phyloP scores from a whole-genome alignment of 371 early-diverging fungal genomes.

The Rhizopus sp. region DNA sequence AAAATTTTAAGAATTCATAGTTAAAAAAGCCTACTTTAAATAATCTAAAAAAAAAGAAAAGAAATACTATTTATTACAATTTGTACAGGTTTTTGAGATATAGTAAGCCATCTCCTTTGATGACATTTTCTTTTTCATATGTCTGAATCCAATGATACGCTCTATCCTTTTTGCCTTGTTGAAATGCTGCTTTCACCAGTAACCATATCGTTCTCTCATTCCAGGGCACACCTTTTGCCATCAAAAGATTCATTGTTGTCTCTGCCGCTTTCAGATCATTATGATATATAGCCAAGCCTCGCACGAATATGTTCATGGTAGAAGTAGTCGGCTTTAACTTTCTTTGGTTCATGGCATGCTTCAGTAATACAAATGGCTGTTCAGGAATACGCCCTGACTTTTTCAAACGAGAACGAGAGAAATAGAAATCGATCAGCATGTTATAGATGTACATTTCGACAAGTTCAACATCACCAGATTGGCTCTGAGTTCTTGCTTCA shows the following conservation, averaged over 20 bases:
- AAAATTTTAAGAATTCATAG: too few species aligned
- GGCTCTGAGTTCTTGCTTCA: slow-evolving; percentile 4
- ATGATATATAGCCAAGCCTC: slow-evolving; percentile 36
- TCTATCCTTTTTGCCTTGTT: slow-evolving; percentile 13
- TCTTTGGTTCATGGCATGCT: slow-evolving; percentile 25
- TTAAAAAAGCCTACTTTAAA: too few species aligned
- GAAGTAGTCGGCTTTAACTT: slow-evolving; percentile 23
- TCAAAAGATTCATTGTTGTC: slow-evolving; percentile 25
- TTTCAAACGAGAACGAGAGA: slow-evolving; percentile 30
- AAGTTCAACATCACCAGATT: slow-evolving; percentile 7
- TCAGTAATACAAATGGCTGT: slow-evolving; percentile 23
- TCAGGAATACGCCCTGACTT: slow-evolving; percentile 15
- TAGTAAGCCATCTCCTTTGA: slow-evolving; percentile 21
- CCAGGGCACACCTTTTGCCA: slow-evolving; percentile 16
- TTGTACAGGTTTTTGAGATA: slow-evolving; percentile 4
- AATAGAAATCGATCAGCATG: slow-evolving; percentile 50
- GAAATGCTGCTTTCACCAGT: slow-evolving; percentile 26
- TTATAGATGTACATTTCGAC: slow-evolving; percentile 33
- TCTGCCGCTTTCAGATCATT: slow-evolving; percentile 36
- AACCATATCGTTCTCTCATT: slow-evolving; percentile 45
- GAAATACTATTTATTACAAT: too few species aligned
- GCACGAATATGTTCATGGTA: slow-evolving; percentile 46
- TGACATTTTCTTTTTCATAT: slow-evolving; percentile 24
- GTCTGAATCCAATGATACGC: slow-evolving; percentile 30
- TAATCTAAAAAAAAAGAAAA: too few species aligned